Percentiles rank a stretch among this genome's conserved stretches.
These are phyloP conservation scores for Pseudodiploospora longispora DNA, from an alignment of 2,329 filamentous ascomycete genomes.

Conservation along the genomic window DNA sequence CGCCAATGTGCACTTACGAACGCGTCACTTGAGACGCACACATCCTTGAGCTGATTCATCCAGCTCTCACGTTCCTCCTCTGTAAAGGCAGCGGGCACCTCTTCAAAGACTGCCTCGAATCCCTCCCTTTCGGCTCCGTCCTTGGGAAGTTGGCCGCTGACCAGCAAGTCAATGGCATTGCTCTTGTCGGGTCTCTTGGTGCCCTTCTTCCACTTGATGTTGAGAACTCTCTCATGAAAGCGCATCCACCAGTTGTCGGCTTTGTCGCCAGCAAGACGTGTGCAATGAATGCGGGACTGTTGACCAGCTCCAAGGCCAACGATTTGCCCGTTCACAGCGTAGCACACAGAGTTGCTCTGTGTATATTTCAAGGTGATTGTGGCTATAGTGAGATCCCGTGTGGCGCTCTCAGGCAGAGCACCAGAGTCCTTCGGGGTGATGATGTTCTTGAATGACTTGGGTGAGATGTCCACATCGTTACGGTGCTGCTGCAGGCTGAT, in stretches of 20 bases:
- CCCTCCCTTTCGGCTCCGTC: constrained; percentile 74
- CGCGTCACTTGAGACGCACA: constrained; percentile 87
- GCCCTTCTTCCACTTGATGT: constrained; percentile 94
- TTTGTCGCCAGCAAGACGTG: constrained; percentile 92
- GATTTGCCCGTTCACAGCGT: constrained; percentile 87
- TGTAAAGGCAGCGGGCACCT: constrained; percentile 76
- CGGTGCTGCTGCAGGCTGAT: constrained; percentile 82
- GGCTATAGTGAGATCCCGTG: constrained; percentile 85
- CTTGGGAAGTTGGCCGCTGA: constrained; percentile 81
- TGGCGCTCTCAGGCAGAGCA: constrained; percentile 67
- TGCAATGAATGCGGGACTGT: constrained; percentile 98
- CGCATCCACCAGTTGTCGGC: constrained; percentile 99
- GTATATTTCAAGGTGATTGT: constrained; percentile 98
- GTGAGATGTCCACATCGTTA: constrained; percentile 82
- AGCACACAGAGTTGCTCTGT: constrained; percentile 98
- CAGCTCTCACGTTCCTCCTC: constrained; percentile 77
- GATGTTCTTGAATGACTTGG: constrained; percentile 76
- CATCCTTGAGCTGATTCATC: constrained; percentile 72
- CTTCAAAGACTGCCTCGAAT: constrained; percentile 85
- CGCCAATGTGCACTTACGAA: constrained; percentile 57
- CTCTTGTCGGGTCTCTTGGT: constrained; percentile 95
- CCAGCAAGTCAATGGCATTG: constrained; percentile 93
- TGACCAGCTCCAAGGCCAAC: constrained; percentile 92
- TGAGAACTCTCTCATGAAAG: constrained; percentile 83
- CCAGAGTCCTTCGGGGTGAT: constrained; percentile 75